These are phyloP conservation scores for Globisporangium sylvaticum DNA, from an alignment of 352 stramenopile genomes.

Conservation along the genomic window DNA sequence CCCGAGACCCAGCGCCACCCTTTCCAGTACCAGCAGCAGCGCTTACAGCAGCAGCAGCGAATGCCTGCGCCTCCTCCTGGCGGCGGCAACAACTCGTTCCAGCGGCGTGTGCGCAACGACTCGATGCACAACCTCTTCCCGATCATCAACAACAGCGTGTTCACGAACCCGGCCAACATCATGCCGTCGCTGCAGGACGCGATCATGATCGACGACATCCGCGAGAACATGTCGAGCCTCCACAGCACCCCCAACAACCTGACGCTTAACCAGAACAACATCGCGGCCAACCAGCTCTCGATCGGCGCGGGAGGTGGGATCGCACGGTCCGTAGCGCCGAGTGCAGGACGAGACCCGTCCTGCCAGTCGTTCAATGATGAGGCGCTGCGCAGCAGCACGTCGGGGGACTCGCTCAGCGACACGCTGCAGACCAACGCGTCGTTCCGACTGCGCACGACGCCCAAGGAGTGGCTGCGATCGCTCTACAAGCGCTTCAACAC, in stretches of 20 bases:
- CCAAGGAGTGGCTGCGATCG: constrained; percentile 22
- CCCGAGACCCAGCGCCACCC: constrained; percentile 5
- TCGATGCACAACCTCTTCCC: constrained; percentile 70
- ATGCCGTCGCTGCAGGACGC: constrained; percentile 68
- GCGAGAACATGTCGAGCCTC: constrained; percentile 22
- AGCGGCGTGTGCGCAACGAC: constrained; percentile 23
- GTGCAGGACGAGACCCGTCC: constrained; percentile 17
- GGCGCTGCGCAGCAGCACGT: constrained; percentile 13
- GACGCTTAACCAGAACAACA: constrained; percentile 2
- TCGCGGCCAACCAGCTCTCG: constrained; percentile 10
- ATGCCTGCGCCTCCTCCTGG: constrained; percentile 19
- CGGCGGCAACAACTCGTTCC: constrained; percentile 13
- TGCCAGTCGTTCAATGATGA: constrained; percentile 23
- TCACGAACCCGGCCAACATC: constrained; percentile 73
- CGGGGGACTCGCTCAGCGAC: constrained; percentile 15
- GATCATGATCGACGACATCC: constrained; percentile 70
- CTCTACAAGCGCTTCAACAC: constrained; percentile 52
- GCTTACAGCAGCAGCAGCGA: constrained; percentile 8
- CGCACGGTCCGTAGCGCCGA: constrained; percentile 1
- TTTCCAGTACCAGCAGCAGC: constrained; percentile 13
- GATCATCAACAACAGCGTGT: constrained; percentile 51
- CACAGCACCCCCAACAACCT: constrained; percentile 7
- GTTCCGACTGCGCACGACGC: constrained; percentile 5
- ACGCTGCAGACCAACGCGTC: constrained; percentile 8
- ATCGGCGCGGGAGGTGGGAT: constrained; percentile 2